Evolutionary conservation across 352 stramenopile species (phyloP), one percentile per base, ranked within the genome.

Genomic region (Blastocystis sp.): DNA sequence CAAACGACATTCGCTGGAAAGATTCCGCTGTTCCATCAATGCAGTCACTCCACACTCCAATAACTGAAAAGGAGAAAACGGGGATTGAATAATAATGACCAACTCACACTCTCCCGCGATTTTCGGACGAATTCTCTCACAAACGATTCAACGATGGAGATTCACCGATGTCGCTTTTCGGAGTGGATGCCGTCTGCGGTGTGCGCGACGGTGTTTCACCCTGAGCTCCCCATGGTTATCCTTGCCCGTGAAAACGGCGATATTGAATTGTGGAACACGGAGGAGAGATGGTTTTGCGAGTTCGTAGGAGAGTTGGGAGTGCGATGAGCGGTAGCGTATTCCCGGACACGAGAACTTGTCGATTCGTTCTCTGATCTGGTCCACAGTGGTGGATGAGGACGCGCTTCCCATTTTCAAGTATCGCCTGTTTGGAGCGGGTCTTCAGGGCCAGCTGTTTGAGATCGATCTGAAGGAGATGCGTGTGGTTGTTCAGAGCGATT

Each of bases 211-310:
- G 38, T 29, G 14, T 76, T 51, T 11, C 64, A 76, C 24, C 64
- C 64, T 32, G 64, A 76, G 24, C 18, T 76, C 1, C 64, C 64
- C 24, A 34, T 57, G 18, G 27, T 84, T 67, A 42, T 7, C 11
- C 18, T 84, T 34, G 72, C 24, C 24, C 14, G 72, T 75, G 57
- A 84, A 38, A 84, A 84, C 27, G 72, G 72, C 11, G 46, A 84
- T 65, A 71, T 84, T 42, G 72, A 84, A 46, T n/a, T 84, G 11
- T 84, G 72, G 72, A 84, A 84, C 29, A 65, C 44, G 36, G 72
- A 84, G 32, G 51, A 65, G 40, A 84, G 75, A 38, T 84, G 72
- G 72, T 84, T 84, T 65, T 84, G 72, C 34, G 53, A 84, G 75
- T 67, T n/a, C 3, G 72, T 84, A 79, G 18, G 40, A 29, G 29